Conservation (phyloP, 495 filamentous ascomycete species). For the Podospora pseudocomata region DNA sequence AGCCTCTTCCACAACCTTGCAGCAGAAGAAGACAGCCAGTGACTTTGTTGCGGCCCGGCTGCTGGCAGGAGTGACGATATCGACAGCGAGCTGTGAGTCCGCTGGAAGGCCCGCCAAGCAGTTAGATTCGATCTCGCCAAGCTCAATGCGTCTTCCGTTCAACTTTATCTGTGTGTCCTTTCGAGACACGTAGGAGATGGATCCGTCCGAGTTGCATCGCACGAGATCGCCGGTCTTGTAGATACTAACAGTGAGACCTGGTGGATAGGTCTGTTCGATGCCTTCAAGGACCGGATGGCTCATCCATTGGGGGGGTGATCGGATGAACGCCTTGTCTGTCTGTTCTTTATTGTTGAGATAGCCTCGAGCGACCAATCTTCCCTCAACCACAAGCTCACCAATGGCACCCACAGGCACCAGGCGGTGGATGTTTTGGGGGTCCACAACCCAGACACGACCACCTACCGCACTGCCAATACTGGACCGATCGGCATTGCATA, state of each 20-base stretch:
- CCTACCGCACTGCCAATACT: slow-evolving; percentile 49
- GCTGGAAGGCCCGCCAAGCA: slow-evolving; percentile 12
- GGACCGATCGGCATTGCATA: slow-evolving; percentile 22
- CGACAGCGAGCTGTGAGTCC: slow-evolving; percentile 24
- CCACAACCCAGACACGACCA: slow-evolving; percentile 53
- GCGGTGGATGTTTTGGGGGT: slow-evolving; percentile 45
- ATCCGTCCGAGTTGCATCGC: slow-evolving; percentile 44
- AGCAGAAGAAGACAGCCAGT: slow-evolving; percentile 21
- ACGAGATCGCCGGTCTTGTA: slow-evolving; percentile 56
- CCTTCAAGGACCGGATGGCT: slow-evolving; percentile 33
- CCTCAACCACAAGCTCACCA: slow-evolving; percentile 47
- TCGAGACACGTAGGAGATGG: slow-evolving; percentile 29
- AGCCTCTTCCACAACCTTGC: not conserved
- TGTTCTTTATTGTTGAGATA: slow-evolving; percentile 42
- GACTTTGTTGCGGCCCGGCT: slow-evolving; percentile 16
- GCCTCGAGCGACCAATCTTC: slow-evolving; percentile 38
- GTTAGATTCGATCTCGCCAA: slow-evolving; percentile 36
- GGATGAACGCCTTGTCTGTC: slow-evolving; percentile 38
- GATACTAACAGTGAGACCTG: slow-evolving; percentile 17
- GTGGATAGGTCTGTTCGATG: slow-evolving; percentile 1
- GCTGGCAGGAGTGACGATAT: slow-evolving; percentile 29
- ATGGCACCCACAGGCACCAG: slow-evolving; percentile 47
- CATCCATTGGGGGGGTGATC: slow-evolving; percentile 18
- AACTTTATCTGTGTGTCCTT: slow-evolving; percentile 45
- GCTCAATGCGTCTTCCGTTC: slow-evolving; percentile 38